A percentile compares a stretch with the other conserved stretches of the same genome.
Evolutionary conservation across 2,329 filamentous ascomycete genomes (phyloP).

Genomic region (Ascochyta pisi): DNA sequence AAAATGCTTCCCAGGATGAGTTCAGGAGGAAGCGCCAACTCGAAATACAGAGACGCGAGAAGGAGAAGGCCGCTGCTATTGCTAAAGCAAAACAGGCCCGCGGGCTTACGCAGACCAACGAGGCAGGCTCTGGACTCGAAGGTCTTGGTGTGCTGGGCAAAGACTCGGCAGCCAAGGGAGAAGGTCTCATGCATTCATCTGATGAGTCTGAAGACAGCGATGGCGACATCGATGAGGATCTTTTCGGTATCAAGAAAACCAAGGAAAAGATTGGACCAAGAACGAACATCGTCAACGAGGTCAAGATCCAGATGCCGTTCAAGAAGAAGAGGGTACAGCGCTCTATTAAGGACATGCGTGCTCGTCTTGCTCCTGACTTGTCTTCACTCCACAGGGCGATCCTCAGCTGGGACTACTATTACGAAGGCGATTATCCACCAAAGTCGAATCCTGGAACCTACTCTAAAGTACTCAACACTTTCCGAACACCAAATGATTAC

Average conservation of each 20-base stretch:
- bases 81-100: constrained; percentile 68
- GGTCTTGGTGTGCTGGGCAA: constrained; percentile 78
- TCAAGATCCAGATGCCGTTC: constrained; percentile 68
- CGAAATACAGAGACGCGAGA: constrained; percentile 76
- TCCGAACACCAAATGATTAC: constrained; percentile 78
- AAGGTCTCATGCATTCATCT: constrained; percentile 88
- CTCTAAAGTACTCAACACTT: constrained; percentile 77
- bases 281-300: constrained; percentile 47
- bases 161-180: constrained; percentile 75
- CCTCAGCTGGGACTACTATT: constrained; percentile 94
- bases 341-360: constrained; percentile 91
- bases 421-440: constrained; percentile 84
- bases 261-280: constrained; percentile 50
- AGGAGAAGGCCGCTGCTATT: constrained; percentile 73
- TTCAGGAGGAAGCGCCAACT: constrained; percentile 77
- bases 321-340: constrained; percentile 83
- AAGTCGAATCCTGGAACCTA: constrained; percentile 73
- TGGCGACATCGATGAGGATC: constrained; percentile 68
- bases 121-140: constrained; percentile 79
- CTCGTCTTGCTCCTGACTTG: constrained; percentile 88
- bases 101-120: constrained; percentile 65
- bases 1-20: constrained; percentile 46
- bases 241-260: constrained; percentile 65
- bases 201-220: constrained; percentile 69
- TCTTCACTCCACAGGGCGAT: constrained; percentile 84